phyloP scores from a whole-genome alignment of 495 filamentous ascomycete genomes.

The Aspergillus ostianus region DNA sequence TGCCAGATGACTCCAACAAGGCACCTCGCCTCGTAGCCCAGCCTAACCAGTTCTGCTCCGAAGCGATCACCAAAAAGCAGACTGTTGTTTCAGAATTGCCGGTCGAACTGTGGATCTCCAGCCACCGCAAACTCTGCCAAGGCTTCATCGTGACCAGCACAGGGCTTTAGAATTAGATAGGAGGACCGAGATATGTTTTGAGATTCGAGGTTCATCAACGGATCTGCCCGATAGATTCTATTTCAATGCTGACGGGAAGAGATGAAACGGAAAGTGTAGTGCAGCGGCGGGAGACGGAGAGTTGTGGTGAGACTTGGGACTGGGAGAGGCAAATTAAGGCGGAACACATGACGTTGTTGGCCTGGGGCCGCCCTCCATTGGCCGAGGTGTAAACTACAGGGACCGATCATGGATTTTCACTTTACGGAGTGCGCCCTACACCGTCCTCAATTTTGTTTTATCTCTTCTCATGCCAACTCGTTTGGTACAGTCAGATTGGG shows the following conservation, averaged over 20 bases:
- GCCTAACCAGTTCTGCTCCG: neutral
- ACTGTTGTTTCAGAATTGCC: constrained; percentile 2
- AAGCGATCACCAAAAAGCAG: neutral
- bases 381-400: no score
- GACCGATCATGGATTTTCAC: no score
- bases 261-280: no score
- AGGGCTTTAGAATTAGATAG: neutral
- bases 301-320: neutral
- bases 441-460: neutral
- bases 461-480: neutral
- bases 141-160: neutral
- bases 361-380: neutral
- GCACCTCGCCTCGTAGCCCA: neutral
- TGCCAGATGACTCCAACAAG: neutral
- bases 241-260: neutral
- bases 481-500: neutral
- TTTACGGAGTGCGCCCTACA: no score
- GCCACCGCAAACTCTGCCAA: neutral
- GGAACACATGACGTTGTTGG: neutral
- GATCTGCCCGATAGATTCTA: neutral
- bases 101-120: constrained; percentile 2
- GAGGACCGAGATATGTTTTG: neutral
- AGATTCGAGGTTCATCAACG: neutral
- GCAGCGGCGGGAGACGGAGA: no score
- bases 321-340: neutral